A percentile compares a stretch with the other conserved stretches of the same genome.
These are phyloP conservation scores for Chenopodium formosanum DNA, from an alignment of 148 eudicot species.

Conservation along the genomic window DNA sequence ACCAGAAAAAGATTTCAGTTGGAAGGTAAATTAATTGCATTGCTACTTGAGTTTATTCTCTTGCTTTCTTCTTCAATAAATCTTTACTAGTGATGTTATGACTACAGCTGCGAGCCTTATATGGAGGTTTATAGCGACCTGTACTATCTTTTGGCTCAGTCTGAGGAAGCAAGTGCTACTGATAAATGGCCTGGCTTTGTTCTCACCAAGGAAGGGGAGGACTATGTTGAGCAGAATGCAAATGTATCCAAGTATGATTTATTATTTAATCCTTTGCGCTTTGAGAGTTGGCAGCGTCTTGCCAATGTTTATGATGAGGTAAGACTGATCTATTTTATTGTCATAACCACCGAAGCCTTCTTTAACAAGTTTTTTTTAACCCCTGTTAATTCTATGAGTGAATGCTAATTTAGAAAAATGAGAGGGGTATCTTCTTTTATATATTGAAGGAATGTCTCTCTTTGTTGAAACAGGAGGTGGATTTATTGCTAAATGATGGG, in stretches of 20 bases:
- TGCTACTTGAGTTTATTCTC: slow-evolving; percentile 15
- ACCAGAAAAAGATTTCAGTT: slow-evolving; percentile 42
- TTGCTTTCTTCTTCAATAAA: slow-evolving; percentile 1
- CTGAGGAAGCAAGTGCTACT: slow-evolving; percentile 90
- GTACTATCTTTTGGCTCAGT: slow-evolving; percentile 81
- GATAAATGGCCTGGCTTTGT: slow-evolving; percentile 99
- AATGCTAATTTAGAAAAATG: neutral
- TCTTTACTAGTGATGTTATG: slow-evolving; percentile 14
- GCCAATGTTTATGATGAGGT: slow-evolving; percentile 98
- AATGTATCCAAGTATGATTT: slow-evolving; percentile 91
- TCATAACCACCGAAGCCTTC: neutral
- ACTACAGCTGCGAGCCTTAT: slow-evolving; percentile 85
- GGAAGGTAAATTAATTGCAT: slow-evolving; percentile 47
- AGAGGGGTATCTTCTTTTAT: neutral
- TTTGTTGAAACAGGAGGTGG: slow-evolving; percentile 74
- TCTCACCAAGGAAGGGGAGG: slow-evolving; percentile 95
- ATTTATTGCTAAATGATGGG: slow-evolving; percentile 93
- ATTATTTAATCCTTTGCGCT: slow-evolving; percentile 77
- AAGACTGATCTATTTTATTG: slow-evolving; percentile 11
- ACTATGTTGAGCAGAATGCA: slow-evolving; percentile 83
- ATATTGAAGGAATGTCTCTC: neutral
- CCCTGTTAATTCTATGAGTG: neutral
- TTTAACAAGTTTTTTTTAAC: neutral
- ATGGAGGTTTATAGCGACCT: slow-evolving; percentile 88
- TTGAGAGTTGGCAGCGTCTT: slow-evolving; percentile 96